phyloP scores from a whole-genome alignment of 208 protist genomes.

The Eutreptiella sp. region DNA sequence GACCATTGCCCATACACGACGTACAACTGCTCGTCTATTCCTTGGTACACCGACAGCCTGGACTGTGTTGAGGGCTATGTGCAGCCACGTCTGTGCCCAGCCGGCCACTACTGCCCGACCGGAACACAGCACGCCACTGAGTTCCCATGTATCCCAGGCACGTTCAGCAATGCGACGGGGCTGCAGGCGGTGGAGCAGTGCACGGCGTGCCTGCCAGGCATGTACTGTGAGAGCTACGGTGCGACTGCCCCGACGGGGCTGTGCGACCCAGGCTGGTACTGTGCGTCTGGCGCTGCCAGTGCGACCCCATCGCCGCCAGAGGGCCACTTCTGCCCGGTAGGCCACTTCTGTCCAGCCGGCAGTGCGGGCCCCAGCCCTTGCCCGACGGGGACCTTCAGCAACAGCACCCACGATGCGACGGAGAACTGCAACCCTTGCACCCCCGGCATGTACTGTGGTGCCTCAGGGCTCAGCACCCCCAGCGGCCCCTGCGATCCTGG shows the following conservation, averaged over 20 bases:
- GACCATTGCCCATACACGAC: not conserved
- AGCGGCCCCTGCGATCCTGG: constrained; percentile 17
- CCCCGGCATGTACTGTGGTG: not conserved
- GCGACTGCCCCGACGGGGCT: constrained; percentile 18
- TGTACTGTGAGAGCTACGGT: constrained; percentile 12
- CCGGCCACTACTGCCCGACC: constrained; percentile 28
- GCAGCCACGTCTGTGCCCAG: constrained; percentile 12
- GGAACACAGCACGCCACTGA: constrained; percentile 8
- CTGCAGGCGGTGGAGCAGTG: not conserved
- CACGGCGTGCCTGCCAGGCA: constrained; percentile 3
- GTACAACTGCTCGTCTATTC: not conserved
- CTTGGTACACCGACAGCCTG: too few species aligned
- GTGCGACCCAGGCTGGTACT: constrained; percentile 38
- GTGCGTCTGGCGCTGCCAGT: not conserved
- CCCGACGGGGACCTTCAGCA: constrained; percentile 28
- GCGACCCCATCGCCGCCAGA: constrained; percentile 13
- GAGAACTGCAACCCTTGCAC: constrained; percentile 28
- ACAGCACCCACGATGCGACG: not conserved
- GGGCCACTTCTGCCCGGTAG: constrained; percentile 16
- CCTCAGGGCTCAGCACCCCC: constrained; percentile 18
- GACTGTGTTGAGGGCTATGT: not conserved
- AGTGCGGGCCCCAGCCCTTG: constrained; percentile 31
- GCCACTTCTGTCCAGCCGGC: constrained; percentile 27
- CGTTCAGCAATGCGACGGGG: not conserved
- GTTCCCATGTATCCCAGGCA: constrained; percentile 26